phyloP scores from a whole-genome alignment of 2,329 filamentous ascomycete genomes.

The Plenodomus tracheiphilus region DNA sequence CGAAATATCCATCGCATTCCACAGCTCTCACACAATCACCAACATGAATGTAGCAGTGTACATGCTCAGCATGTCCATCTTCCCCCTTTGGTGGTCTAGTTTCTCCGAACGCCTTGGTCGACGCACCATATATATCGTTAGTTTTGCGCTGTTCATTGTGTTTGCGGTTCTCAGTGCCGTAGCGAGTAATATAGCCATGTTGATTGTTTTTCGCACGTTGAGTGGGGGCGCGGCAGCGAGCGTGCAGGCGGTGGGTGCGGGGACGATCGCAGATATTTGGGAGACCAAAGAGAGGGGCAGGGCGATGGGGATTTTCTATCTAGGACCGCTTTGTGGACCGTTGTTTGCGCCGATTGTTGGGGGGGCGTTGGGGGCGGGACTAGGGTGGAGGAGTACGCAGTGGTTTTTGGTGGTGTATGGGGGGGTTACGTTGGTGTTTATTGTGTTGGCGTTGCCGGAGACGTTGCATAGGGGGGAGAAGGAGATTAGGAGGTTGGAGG shows the following conservation, averaged over 20 bases:
- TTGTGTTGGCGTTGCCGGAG: conserved; percentile 43
- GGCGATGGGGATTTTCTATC: conserved; percentile 46
- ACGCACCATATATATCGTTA: conserved; percentile 42
- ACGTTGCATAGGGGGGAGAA: conserved; percentile 26
- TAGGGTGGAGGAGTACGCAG: conserved; percentile 46
- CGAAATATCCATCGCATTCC: conserved; percentile 38
- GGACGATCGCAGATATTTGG: conserved; percentile 45
- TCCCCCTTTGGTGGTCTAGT: conserved; percentile 47
- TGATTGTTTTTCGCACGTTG: conserved; percentile 41
- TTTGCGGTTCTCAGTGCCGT: conserved; percentile 41
- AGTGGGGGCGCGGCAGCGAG: conserved; percentile 40
- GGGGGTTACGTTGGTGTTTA: conserved; percentile 33
- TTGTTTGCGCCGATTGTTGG: conserved; percentile 45
- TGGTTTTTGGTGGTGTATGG: conserved; percentile 47
- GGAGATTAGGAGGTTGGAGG: no score
- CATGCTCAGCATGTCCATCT: conserved; percentile 48
- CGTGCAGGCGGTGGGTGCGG: conserved; percentile 44
- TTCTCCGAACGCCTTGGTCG: conserved; percentile 44
- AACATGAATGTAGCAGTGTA: conserved; percentile 48
- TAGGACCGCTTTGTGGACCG: conserved; percentile 45
- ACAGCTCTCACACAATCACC: conserved; percentile 38
- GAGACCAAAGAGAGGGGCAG: conserved; percentile 41
- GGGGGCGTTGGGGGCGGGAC: conserved; percentile 35
- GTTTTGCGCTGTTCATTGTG: conserved; percentile 39
- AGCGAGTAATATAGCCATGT: conserved; percentile 42